Base-by-base conservation (phyloP, 2,329 filamentous ascomycete species). In the Trichoderma koningii region DNA sequence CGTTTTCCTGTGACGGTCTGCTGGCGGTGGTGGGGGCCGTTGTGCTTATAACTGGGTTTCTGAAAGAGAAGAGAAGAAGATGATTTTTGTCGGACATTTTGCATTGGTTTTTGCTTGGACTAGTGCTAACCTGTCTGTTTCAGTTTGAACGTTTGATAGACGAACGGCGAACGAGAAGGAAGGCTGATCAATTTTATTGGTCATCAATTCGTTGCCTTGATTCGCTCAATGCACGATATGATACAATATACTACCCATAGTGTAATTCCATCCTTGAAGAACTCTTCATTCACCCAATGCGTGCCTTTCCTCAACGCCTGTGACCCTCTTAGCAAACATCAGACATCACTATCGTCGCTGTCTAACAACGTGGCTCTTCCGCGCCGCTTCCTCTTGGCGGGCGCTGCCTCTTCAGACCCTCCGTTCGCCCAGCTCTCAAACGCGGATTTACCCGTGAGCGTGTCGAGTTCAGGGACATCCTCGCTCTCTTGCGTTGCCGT, bases 1-100 rank as follows among this genome's bases (percentile, higher is more conserved):
- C 65, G 71, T 65, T 53, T 38, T 38, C 34, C 60, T n/a, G 60
- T 17, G 42, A 57, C 65, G 65, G 71, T 67, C 70, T 73, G 73
- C 67, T 70, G 72, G 70, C 69, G 69, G 70, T 66, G 76, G 73
- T 72, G 76, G 71, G 73, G 73, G 77, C 70, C 70, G 78, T 80
- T 71, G 76, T 80, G 78, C 78, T 80, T 80, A 77, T 78, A 80
- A 70, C 68, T 73, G 77, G 78, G 78, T 80, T 79, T 80, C 78
- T 80, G 78, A 80, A 70, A 71, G 69, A 71, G 34, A 68, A 73
- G 76, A 72, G 73, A 73, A 65, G 62, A 67, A 34, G 42, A 42
- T 66, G 38, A 53, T 44, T 48, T 67, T 51, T 34, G 38, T 21
- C 26, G n/a, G 21, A 38, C 38, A 19, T 41, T 30, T 52, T 28